Base-by-base conservation (phyloP, 345 rosid species). In the Corymbia maculata region DNA sequence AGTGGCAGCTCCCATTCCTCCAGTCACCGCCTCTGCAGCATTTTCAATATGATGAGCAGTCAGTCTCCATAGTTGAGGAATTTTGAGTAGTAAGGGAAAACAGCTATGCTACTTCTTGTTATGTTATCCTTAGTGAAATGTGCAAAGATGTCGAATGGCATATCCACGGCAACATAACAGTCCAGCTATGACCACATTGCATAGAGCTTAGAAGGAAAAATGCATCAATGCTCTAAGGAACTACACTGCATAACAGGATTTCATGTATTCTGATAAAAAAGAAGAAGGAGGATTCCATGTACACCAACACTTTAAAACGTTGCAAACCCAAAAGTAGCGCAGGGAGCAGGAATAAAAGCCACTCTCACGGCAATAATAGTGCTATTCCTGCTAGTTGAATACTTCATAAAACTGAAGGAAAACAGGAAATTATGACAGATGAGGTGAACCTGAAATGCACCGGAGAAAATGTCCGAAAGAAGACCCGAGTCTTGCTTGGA, bases 391-490 rank as follows among this genome's bases (percentile, higher is more conserved):
- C 82, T 51, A 85, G 87, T 51, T 0, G 24, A 51, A 51, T 42
- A 19, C 26, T 70, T 70, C 17, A 70, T 17, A 85, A 51, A 26
- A 64, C 42, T 16, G 24, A 51, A 16, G 36, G 45, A 88, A 4
- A 51, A 45, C 42, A 55, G 22, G 44, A 89, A 85, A 61, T 85
- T 32, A 89, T 88, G 49, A 16, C 45, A 51, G 51, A 80, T 22
- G 42, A 70, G 44, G 75, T 19, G 85, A 51, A 93, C 94, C 94
- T 92, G 91, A 93, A 93, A 90, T 92, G 94, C 61, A 92, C 93
- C 0, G 93, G 94, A 42, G 94, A 91, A 88, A 89, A 92, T 28
- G 93, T 91, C 17, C 94, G 94, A 64, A 92, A 93, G 88, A 92
- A 93, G 86, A 91, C 93, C 57, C 24, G 92, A 51, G 93, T 92